Evolutionary conservation across 1,284 basidiomycete genomes (phyloP), one percentile per base, ranked within the genome.

Genomic region (Austroboletus rostrupii): DNA sequence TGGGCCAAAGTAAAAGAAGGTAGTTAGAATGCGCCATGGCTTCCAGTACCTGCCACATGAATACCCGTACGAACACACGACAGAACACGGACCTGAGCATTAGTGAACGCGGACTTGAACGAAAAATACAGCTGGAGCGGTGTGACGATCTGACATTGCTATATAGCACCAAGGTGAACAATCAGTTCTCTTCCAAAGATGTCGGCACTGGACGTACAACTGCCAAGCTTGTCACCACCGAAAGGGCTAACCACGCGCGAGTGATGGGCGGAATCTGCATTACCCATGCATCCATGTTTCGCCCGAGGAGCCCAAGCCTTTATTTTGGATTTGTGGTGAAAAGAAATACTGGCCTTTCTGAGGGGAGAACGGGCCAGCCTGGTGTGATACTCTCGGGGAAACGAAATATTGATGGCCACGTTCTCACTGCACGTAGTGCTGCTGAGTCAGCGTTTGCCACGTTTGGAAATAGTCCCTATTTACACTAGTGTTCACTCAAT

Each of bases 1-100:
- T 0, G 87, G 81, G 11, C 96, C 96, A 70, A 98, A 99, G 72
- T 96, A 99, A 62, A 96, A 85, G 76, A 98, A 98, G 9, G 89
- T 94, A 23, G 94, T 97, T 47, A 90, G 69, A 39, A 86, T 78
- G 28, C 96, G 80, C 94, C 94, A 98, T 55, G 86, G 75, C 90
- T 97, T 59, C 31, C 32, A 41, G 45, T 45, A 13, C 17, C 32
- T 29, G 38, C 5, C 3, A 16, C 16, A 43, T 62, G 31, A 62
- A 57, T 13, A 9, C 10, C 12, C 12, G 12, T n/a, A 19, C 20
- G 23, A 42, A 43, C 10, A 32, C 31, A 36, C 29, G 17, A 45
- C 39, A 32, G 28, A 38, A 14, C 7, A 48, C 71, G 45, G 52
- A 90, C 91, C 79, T 96, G 92, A 33, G 74, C 77, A 57, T 95